Evolutionary conservation across 306 rosid genomes (phyloP), one percentile per base, ranked within the genome.

Genomic region (Biancaea sappan): DNA sequence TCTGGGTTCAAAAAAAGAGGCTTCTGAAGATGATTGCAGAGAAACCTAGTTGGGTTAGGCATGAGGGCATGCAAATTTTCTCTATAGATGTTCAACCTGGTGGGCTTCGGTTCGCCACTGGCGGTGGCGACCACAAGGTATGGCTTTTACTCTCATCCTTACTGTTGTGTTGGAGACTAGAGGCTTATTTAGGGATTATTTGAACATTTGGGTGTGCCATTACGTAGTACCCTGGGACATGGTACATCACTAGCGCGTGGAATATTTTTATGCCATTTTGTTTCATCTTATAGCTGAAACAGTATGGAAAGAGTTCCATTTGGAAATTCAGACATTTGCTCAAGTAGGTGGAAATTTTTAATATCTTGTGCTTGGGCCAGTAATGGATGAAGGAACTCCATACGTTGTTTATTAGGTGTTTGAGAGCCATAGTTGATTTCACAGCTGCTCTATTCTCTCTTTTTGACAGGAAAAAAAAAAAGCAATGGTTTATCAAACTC

Each of bases 71-170:
- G 96, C 97, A 94, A 72, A 94, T 94, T 75, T 94, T 94, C 86
- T 94, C 96, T 81, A 92, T 94, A 80, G 99, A 94, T 86, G 93
- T 94, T 70, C 99, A 94, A 83, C 96, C 97, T 6, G 97, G 96
- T 12, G 97, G 97, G 5, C 88, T 88, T 46, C 82, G 99, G 80
- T 86, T 94, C 24, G 96, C 97, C 12, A 91, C 99, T 79, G 99
- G 99, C 48, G 99, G 99, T 58, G 99, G 99, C 74, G 99, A 94
- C 88, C 97, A 94, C 79, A 94, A 94, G 97, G 99, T 90, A 54
- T 75, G 77, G 0, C 14, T 50, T 54, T 60, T 62, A 37, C 44
- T 69, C 43, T 52, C 24, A 13, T 43, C 60, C 62, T 31, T 37
- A 22, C 3, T 72, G 3, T 65, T 73, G 47, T 62, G 60, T 76